Conservation (phyloP, 805 yeast genomes). For the Metschnikowia arizonensis region DNA sequence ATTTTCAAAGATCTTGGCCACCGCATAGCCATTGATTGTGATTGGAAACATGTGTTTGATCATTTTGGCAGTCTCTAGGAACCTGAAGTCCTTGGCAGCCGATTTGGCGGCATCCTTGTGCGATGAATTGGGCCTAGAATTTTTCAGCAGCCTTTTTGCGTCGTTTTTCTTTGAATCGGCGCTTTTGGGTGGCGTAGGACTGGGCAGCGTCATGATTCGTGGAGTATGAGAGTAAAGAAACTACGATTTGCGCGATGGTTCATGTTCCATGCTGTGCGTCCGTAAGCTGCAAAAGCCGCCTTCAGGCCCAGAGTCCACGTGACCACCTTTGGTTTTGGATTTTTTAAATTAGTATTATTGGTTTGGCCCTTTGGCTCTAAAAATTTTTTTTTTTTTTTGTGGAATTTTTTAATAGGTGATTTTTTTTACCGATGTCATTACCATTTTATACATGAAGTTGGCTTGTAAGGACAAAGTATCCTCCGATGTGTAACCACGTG, state of each 20-base stretch:
- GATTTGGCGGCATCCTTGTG: neutral
- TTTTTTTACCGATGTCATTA: too few species aligned
- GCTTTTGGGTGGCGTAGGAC: neutral
- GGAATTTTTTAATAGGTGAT: too few species aligned
- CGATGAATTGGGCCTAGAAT: slow-evolving; percentile 11
- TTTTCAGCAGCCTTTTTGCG: neutral
- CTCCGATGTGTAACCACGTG: too few species aligned
- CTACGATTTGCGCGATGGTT: neutral
- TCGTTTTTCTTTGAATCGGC: neutral
- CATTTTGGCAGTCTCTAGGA: slow-evolving; percentile 32
- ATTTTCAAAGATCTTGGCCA: slow-evolving; percentile 15
- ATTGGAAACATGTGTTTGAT: slow-evolving; percentile 29
- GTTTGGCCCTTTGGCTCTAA: too few species aligned
- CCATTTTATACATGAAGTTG: too few species aligned
- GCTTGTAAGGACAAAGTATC: too few species aligned
- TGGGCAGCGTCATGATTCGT: neutral
- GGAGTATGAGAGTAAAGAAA: neutral
- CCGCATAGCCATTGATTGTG: slow-evolving; percentile 34
- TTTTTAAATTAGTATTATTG: too few species aligned
- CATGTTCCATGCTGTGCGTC: too few species aligned
- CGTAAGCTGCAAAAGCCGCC: neutral
- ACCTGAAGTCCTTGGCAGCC: slow-evolving; percentile 20
- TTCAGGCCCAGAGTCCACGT: neutral
- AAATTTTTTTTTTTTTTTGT: too few species aligned
- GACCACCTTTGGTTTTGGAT: neutral